These are phyloP conservation scores for Liriodendron chinense DNA, from an alignment of 164 flowering plant genomes.

Conservation along the genomic window DNA sequence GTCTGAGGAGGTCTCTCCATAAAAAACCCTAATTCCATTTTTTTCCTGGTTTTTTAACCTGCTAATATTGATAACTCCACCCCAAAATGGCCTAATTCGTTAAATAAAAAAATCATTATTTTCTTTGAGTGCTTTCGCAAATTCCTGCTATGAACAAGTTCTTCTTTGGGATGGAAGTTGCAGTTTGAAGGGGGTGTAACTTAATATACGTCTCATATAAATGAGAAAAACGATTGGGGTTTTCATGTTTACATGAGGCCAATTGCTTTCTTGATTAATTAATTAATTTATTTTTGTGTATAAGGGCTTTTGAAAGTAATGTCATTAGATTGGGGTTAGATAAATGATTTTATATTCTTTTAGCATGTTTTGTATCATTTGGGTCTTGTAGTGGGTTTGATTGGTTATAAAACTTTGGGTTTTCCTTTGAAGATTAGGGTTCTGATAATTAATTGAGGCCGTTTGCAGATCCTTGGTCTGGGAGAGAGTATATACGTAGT, in stretches of 20 bases:
- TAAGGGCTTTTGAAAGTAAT: background rate
- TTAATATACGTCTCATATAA: background rate
- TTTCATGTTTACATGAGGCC: no score
- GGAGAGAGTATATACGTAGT: no score
- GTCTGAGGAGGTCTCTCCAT: slow-evolving; percentile 48
- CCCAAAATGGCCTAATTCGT: background rate
- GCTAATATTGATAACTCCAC: background rate
- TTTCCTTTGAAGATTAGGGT: no score
- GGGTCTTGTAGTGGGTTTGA: no score
- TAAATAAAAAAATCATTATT: no score
- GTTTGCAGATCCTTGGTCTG: no score
- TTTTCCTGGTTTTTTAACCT: background rate
- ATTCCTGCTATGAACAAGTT: background rate
- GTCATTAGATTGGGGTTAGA: background rate
- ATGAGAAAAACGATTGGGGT: background rate
- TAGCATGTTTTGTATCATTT: no score
- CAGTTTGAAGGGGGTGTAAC: background rate
- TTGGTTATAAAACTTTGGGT: no score
- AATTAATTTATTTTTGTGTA: no score
- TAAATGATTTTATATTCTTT: no score
- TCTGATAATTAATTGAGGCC: no score
- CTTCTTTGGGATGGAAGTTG: background rate
- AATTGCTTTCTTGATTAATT: no score
- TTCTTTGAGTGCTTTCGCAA: background rate
- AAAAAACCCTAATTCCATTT: background rate